Percentiles rank a stretch among this genome's conserved stretches.
These are phyloP conservation scores for Floccularia luteovirens DNA, from an alignment of 768 basidiomycete genomes.

Conservation along the genomic window DNA sequence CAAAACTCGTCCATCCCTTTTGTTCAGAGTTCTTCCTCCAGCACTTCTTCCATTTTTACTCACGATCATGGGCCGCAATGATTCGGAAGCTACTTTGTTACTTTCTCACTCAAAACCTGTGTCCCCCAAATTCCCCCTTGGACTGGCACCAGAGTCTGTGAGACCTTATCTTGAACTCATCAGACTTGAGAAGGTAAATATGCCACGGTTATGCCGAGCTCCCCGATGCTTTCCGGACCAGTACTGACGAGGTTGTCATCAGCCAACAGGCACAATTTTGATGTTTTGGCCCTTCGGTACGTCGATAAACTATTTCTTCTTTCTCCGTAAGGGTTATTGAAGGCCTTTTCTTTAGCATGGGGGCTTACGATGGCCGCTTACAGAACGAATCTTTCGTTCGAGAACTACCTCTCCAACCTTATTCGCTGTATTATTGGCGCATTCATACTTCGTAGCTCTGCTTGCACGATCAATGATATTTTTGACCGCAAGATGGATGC, in stretches of 20 bases:
- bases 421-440: conserved; percentile 28
- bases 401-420: conserved; percentile 21
- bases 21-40: no score
- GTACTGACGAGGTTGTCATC: conserved; percentile 1
- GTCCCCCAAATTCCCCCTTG: conserved; percentile 25
- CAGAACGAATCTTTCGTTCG: conserved; percentile 19
- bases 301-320: neutral
- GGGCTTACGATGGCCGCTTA: conserved; percentile 44
- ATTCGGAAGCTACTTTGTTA: no score
- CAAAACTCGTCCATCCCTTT: no score
- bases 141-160: conserved; percentile 16
- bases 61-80: no score
- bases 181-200: conserved; percentile 37
- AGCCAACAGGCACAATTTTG: conserved; percentile 43
- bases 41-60: no score
- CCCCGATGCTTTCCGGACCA: no score
- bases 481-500: conserved; percentile 45
- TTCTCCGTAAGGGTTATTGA: neutral
- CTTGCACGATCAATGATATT: conserved; percentile 51
- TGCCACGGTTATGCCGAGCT: neutral
- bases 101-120: no score
- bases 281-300: conserved; percentile 50
- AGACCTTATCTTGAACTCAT: conserved; percentile 42
- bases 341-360: conserved; percentile 25
- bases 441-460: conserved; percentile 35